phyloP scores from a whole-genome alignment of 176 grass and related monocot genomes.

The Rhynchospora tenuis region DNA sequence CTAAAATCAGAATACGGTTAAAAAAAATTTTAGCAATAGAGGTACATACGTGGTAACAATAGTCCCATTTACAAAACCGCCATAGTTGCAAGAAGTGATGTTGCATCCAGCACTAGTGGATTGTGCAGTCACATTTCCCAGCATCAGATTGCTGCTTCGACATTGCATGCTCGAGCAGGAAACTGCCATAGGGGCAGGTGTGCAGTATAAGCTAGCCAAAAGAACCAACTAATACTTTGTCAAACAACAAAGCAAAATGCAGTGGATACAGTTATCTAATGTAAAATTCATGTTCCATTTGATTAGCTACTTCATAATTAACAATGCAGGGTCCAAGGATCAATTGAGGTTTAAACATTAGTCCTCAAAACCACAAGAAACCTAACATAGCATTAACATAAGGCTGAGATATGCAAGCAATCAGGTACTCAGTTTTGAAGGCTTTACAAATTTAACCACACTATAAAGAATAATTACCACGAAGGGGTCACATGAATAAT shows the following conservation, averaged over 20 bases:
- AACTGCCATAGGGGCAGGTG: constrained; percentile 51
- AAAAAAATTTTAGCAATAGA: not conserved
- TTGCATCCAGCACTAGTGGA: constrained; percentile 75
- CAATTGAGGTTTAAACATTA: not conserved
- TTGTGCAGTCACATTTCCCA: constrained; percentile 56
- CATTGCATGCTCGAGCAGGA: constrained; percentile 93
- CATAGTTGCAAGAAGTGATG: constrained; percentile 71
- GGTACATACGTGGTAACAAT: constrained; percentile 61
- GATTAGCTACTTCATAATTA: not conserved
- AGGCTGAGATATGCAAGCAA: not conserved
- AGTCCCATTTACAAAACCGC: constrained; percentile 79
- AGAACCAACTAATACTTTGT: not conserved
- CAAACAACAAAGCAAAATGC: not conserved
- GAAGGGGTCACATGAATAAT: not conserved
- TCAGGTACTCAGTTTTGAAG: not conserved
- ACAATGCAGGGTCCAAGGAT: not conserved
- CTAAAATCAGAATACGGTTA: not conserved
- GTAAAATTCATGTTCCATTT: not conserved
- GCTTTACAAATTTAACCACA: not conserved
- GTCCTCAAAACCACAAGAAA: not conserved
- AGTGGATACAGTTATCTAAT: not conserved
- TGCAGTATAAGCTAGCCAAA: constrained; percentile 75
- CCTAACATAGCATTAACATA: not conserved
- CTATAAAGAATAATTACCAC: not conserved
- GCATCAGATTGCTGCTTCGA: constrained; percentile 61